Percentiles rank a stretch among this genome's conserved stretches.
These are phyloP conservation scores for Esteya vermicola DNA, from an alignment of 2,329 filamentous ascomycete species.

Conservation along the genomic window DNA sequence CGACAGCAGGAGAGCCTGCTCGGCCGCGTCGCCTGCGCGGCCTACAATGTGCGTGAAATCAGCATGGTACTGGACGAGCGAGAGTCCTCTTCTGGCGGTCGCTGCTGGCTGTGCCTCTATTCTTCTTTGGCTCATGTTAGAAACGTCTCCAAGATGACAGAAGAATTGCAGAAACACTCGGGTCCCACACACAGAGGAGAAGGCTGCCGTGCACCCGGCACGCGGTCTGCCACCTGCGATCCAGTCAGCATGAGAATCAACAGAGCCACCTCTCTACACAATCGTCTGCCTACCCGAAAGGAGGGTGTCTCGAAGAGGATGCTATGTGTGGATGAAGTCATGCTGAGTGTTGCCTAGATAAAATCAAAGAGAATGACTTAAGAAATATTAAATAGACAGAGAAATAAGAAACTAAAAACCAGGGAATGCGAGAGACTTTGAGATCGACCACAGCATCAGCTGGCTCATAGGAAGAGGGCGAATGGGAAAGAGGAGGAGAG, in stretches of 20 bases:
- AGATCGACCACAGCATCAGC: no score
- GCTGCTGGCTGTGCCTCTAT: background rate
- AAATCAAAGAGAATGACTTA: background rate
- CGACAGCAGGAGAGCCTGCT: conserved; percentile 26
- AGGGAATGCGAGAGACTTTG: no score
- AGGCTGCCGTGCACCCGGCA: conserved; percentile 2
- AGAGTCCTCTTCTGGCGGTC: conserved; percentile 14
- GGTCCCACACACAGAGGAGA: conserved; percentile 2
- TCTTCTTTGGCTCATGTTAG: background rate
- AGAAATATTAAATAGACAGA: background rate
- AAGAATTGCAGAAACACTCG: no score
- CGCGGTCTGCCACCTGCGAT: conserved; percentile 3
- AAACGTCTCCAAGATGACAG: no score
- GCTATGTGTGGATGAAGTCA: background rate
- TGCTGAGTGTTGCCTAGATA: background rate
- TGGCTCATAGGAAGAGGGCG: no score
- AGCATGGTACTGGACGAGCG: conserved; percentile 22
- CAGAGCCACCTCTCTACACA: no score
- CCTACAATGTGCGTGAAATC: conserved; percentile 22
- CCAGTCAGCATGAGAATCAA: background rate
- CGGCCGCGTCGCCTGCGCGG: conserved; percentile 15
- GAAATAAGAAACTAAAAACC: no score
- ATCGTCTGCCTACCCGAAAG: background rate
- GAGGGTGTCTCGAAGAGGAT: background rate
- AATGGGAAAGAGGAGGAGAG: no score